Conservation (phyloP, 2,329 filamentous ascomycete genomes). For the Colletotrichum incanum region DNA sequence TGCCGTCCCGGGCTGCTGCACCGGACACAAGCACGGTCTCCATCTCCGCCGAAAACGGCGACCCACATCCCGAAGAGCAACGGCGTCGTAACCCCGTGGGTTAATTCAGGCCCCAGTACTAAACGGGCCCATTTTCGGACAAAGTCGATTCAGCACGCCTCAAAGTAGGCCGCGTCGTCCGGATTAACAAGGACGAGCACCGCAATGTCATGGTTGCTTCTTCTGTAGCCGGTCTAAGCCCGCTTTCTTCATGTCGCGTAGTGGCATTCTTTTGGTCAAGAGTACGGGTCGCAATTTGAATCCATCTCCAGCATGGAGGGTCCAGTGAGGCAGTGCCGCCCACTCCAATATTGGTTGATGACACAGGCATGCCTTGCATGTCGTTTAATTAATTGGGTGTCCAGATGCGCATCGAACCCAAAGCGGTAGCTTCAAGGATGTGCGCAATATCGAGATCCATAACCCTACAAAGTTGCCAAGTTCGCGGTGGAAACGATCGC, state of each 20-base stretch:
- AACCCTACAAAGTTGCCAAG: conserved; percentile 1
- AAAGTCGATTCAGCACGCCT: neutral
- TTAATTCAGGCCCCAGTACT: neutral
- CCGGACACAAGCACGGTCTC: neutral
- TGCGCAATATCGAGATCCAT: neutral
- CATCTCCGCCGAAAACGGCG: neutral
- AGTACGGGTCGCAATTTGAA: conserved; percentile 1
- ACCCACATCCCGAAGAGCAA: conserved; percentile 1
- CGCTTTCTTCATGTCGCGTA: neutral
- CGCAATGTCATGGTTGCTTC: neutral
- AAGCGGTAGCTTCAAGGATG: neutral
- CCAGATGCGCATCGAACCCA: neutral
- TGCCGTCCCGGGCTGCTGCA: neutral
- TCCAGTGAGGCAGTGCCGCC: conserved; percentile 34
- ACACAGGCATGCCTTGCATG: conserved; percentile 10
- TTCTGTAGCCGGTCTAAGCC: neutral
- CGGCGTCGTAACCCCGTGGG: neutral
- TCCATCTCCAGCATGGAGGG: conserved; percentile 16
- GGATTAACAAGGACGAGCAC: neutral
- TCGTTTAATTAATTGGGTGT: neutral
- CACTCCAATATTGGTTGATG: conserved; percentile 21
- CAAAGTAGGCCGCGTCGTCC: neutral
- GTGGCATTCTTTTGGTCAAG: neutral
- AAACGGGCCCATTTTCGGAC: neutral
- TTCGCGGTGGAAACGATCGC: neutral